Percentiles rank a stretch among this genome's conserved stretches.
Evolutionary conservation across 1,284 basidiomycete species (phyloP).

Genomic region (Malassezia obtusa): DNA sequence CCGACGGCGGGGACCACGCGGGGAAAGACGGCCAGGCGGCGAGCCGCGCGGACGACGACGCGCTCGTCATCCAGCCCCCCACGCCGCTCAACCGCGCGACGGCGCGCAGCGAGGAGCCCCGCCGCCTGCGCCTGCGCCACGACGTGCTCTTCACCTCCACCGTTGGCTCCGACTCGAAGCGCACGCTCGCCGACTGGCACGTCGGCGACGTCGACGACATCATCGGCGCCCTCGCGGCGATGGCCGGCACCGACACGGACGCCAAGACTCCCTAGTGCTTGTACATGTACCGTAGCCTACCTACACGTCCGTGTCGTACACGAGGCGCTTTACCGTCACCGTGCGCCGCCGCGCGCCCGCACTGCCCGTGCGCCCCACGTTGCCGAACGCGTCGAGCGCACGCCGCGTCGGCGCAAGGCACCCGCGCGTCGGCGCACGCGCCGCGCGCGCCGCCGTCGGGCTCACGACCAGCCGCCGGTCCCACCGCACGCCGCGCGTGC

Average conservation of each 20-base stretch:
- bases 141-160: constrained; percentile 37
- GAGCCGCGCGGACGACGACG: not conserved
- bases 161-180: constrained; percentile 37
- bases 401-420: not conserved
- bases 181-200: constrained; percentile 45
- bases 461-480: constrained; percentile 15
- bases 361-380: not conserved
- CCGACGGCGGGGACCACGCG: not conserved
- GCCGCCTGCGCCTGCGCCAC: constrained; percentile 15
- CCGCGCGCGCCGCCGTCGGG: not conserved
- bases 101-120: not conserved
- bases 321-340: constrained; percentile 4
- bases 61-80: constrained; percentile 13
- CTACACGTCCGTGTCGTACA: constrained; percentile 4
- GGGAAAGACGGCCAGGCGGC: not conserved
- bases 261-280: not conserved
- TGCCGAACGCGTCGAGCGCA: constrained; percentile 10
- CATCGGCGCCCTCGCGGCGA: constrained; percentile 35
- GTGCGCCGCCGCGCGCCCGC: not conserved
- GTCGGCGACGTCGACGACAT: constrained; percentile 32
- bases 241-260: constrained; percentile 25
- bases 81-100: constrained; percentile 20
- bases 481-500: constrained; percentile 8
- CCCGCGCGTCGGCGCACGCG: not conserved
- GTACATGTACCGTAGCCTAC: constrained; percentile 4